phyloP scores from a whole-genome alignment of 352 stramenopile genomes.

The Globisporangium solare region DNA sequence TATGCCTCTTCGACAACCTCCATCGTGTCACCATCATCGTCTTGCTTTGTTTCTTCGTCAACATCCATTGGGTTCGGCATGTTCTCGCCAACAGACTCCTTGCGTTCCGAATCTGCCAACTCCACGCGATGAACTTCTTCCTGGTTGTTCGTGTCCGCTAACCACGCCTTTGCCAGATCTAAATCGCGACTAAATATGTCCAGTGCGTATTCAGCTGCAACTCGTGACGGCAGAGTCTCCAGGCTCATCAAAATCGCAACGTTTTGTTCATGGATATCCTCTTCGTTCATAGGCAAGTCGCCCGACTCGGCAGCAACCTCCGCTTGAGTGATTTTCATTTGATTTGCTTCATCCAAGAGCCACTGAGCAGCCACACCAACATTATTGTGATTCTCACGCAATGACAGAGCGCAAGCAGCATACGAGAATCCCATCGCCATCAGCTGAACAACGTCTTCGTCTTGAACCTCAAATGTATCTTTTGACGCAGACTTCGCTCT shows the following conservation, averaged over 20 bases:
- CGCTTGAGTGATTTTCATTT: conserved; percentile 55
- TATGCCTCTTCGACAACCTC: conserved; percentile 57
- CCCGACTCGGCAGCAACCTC: conserved; percentile 50
- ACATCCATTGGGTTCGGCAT: conserved; percentile 29
- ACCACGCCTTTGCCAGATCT: conserved; percentile 59
- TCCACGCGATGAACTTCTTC: conserved; percentile 67
- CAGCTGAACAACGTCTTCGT: conserved; percentile 84
- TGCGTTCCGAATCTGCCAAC: conserved; percentile 8
- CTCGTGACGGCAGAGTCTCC: conserved; percentile 37
- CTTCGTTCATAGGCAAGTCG: conserved; percentile 47
- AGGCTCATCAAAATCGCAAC: conserved; percentile 73
- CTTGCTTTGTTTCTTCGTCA: conserved; percentile 50
- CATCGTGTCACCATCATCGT: conserved; percentile 41
- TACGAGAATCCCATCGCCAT: conserved; percentile 90
- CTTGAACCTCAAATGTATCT: conserved; percentile 34
- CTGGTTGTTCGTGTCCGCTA: conserved; percentile 50
- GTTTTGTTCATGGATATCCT: conserved; percentile 64
- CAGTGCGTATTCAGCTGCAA: conserved; percentile 59
- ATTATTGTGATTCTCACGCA: conserved; percentile 65
- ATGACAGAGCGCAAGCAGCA: conserved; percentile 58
- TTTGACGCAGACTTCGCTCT: conserved; percentile 3
- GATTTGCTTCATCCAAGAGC: conserved; percentile 78
- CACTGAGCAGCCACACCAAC: conserved; percentile 74
- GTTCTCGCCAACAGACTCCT: conserved; percentile 1
- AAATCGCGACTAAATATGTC: conserved; percentile 60